Conservation (phyloP, 1,284 basidiomycete genomes). For the Tremellales sp. region DNA sequence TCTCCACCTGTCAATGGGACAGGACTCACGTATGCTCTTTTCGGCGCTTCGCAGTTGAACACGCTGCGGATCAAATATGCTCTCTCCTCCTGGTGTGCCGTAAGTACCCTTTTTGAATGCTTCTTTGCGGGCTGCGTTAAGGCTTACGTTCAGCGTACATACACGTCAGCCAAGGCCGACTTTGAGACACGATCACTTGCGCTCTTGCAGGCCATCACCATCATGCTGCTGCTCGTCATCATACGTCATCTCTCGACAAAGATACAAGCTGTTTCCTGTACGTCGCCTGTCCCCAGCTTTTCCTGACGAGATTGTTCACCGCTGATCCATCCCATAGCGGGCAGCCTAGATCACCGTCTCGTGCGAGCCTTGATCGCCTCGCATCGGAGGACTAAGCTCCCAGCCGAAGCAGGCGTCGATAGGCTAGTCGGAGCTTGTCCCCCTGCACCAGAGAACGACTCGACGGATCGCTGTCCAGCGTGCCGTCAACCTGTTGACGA, state of each 20-base stretch:
- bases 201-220: not conserved
- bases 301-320: too few relatives aligned
- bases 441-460: not conserved
- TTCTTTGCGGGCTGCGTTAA: too few relatives aligned
- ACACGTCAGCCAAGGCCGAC: not conserved
- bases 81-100: slow-evolving; percentile 12
- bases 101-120: slow-evolving; percentile 12
- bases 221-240: not conserved
- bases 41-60: slow-evolving; percentile 8
- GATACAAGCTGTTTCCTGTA: too few relatives aligned
- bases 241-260: too few relatives aligned
- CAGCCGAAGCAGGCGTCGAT: too few relatives aligned
- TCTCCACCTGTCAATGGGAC: too few relatives aligned
- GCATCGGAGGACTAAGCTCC: too few relatives aligned
- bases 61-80: slow-evolving; percentile 9
- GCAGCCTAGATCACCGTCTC: too few relatives aligned
- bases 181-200: not conserved
- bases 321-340: too few relatives aligned
- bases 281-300: too few relatives aligned
- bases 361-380: too few relatives aligned
- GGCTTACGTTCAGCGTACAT: not conserved
- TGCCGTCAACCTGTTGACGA: slow-evolving; percentile 7
- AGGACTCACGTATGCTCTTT: not conserved
- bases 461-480: slow-evolving; percentile 16
- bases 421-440: too few relatives aligned